phyloP scores from a whole-genome alignment of 768 basidiomycete genomes.

The Pleurotus platypus region DNA sequence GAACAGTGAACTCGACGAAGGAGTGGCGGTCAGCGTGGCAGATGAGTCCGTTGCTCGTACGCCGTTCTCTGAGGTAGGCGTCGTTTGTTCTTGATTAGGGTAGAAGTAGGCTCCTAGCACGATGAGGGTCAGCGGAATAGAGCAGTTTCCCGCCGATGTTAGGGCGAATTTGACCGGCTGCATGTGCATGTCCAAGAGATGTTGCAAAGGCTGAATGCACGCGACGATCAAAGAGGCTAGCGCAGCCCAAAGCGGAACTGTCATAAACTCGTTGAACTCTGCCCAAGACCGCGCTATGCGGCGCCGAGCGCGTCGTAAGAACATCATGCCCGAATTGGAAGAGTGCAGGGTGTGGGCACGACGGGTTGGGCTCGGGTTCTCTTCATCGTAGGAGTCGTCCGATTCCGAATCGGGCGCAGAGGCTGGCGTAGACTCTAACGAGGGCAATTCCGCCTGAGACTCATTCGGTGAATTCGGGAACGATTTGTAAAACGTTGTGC shows the following conservation, averaged over 20 bases:
- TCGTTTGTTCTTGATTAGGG: conserved; percentile 26
- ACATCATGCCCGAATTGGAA: background rate
- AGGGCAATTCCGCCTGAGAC: conserved; percentile 29
- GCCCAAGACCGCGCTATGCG: conserved; percentile 27
- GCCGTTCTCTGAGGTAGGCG: background rate
- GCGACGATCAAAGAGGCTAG: conserved; percentile 74
- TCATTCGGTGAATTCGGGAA: conserved; percentile 60
- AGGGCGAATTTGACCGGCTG: conserved; percentile 68
- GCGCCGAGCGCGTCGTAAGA: conserved; percentile 20
- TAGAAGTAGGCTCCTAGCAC: conserved; percentile 94
- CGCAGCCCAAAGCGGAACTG: conserved; percentile 83
- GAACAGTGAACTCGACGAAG: conserved; percentile 2
- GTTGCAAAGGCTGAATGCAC: conserved; percentile 71
- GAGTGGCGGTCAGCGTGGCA: conserved; percentile 27
- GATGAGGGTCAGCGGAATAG: conserved; percentile 85
- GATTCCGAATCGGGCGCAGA: conserved; percentile 15
- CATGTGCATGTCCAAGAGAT: conserved; percentile 59
- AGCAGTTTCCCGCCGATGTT: conserved; percentile 65
- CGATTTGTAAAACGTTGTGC: conserved; percentile 54
- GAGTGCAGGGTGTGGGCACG: background rate
- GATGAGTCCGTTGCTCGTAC: conserved; percentile 16
- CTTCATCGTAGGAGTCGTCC: conserved; percentile 16
- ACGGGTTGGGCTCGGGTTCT: conserved; percentile 8
- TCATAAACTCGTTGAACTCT: conserved; percentile 73
- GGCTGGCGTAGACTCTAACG: conserved; percentile 18